phyloP scores from a whole-genome alignment of 352 stramenopile species.

The Pythium utonaiense region DNA sequence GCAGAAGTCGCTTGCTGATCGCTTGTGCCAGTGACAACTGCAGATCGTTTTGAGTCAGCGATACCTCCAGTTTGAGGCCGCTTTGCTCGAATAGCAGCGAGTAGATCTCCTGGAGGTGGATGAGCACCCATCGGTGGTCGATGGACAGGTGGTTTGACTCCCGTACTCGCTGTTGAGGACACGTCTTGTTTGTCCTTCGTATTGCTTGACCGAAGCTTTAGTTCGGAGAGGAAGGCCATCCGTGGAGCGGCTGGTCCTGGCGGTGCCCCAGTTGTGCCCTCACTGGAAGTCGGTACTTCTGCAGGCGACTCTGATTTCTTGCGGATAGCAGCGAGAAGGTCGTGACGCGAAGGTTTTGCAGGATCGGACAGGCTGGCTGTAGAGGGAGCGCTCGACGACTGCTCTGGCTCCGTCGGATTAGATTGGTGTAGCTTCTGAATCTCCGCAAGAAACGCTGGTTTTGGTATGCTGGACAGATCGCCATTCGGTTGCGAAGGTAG shows the following conservation, averaged over 20 bases:
- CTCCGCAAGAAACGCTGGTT: not conserved
- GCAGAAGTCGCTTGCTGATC: not conserved
- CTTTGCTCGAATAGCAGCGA: not conserved
- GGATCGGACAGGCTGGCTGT: not conserved
- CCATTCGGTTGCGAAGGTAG: not conserved
- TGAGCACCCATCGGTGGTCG: not conserved
- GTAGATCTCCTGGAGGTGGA: not conserved
- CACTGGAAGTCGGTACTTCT: not conserved
- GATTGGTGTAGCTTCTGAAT: slow-evolving; percentile 1
- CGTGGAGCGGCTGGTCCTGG: not conserved
- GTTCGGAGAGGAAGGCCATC: not conserved
- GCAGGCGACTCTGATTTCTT: not conserved
- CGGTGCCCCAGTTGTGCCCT: not conserved
- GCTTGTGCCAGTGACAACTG: not conserved
- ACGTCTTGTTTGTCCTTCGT: not conserved
- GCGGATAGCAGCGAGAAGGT: slow-evolving; percentile 11
- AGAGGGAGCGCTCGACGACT: not conserved
- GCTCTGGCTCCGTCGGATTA: not conserved
- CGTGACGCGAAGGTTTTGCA: not conserved
- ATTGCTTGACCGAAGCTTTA: not conserved
- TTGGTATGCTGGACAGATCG: not conserved
- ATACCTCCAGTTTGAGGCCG: not conserved
- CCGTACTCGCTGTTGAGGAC: not conserved
- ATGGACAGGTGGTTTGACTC: not conserved
- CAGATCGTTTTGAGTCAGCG: not conserved